phyloP scores from a whole-genome alignment of 371 early-diverging fungal species.

The Syncephalastrum racemosum region DNA sequence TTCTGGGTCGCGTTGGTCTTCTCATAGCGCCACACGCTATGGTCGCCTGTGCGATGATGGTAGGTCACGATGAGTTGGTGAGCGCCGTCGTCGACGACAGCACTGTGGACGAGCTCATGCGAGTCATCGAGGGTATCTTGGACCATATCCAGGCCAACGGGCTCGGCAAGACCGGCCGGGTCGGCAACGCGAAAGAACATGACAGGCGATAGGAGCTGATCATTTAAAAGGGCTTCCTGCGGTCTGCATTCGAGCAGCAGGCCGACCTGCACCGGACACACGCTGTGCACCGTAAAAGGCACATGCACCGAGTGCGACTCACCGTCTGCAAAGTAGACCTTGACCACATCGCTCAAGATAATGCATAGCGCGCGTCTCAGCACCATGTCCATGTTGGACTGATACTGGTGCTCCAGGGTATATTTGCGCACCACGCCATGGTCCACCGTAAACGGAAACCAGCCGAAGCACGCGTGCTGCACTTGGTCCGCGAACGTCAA shows the following conservation, averaged over 20 bases:
- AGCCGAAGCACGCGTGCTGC: slow-evolving; percentile 19
- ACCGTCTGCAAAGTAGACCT: slow-evolving; percentile 20
- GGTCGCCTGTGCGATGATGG: no score
- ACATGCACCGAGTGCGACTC: slow-evolving; percentile 15
- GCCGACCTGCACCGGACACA: slow-evolving; percentile 16
- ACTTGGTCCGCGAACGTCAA: slow-evolving; percentile 15
- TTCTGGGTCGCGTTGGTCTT: no score
- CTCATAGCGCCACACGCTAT: no score
- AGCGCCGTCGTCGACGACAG: no score
- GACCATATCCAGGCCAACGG: slow-evolving; percentile 6
- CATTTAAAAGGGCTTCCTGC: slow-evolving; percentile 6
- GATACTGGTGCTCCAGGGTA: not conserved
- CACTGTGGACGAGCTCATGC: no score
- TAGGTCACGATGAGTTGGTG: no score
- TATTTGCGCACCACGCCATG: slow-evolving; percentile 3
- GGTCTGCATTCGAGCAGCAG: slow-evolving; percentile 15
- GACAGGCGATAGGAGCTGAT: slow-evolving; percentile 2
- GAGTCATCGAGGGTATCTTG: not conserved
- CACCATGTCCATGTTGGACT: slow-evolving; percentile 1
- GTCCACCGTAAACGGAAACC: slow-evolving; percentile 18
- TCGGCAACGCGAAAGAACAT: slow-evolving; percentile 5
- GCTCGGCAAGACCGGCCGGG: slow-evolving; percentile 10
- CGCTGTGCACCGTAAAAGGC: slow-evolving; percentile 14
- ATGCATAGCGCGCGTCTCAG: slow-evolving; percentile 18
- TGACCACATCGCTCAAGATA: slow-evolving; percentile 15